Evolutionary conservation across 192 early-diverging fungal genomes (phyloP).

Genomic region (Linnemannia zychae): DNA sequence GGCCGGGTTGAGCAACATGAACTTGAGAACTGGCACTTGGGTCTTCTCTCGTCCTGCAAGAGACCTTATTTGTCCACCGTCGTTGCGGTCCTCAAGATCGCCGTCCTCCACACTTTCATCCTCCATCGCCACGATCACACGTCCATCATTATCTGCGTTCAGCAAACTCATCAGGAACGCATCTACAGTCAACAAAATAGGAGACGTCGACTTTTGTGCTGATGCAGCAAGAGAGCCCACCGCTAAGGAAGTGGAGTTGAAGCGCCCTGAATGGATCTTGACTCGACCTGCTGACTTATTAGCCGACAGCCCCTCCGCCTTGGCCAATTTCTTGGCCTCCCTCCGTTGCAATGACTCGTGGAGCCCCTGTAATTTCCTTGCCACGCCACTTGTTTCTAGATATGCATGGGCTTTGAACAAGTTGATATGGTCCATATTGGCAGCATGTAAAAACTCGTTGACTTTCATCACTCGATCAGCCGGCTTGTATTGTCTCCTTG

Average conservation of each 20-base stretch:
- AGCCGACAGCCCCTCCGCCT: conserved; percentile 23
- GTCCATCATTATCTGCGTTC: conserved; percentile 78
- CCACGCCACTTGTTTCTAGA: conserved; percentile 76
- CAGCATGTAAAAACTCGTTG: conserved; percentile 78
- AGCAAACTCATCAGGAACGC: conserved; percentile 68
- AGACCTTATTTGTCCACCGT: not conserved
- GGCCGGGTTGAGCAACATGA: conserved; percentile 89
- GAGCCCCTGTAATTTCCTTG: conserved; percentile 66
- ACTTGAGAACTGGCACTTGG: conserved; percentile 71
- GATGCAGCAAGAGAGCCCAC: conserved; percentile 16
- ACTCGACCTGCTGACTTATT: conserved; percentile 15
- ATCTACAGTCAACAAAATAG: conserved; percentile 62
- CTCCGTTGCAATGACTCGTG: conserved; percentile 37
- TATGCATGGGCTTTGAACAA: conserved; percentile 83
- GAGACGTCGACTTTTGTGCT: conserved; percentile 31
- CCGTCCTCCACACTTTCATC: not conserved
- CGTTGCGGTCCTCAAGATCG: not conserved
- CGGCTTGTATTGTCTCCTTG: conserved; percentile 19
- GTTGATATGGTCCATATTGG: conserved; percentile 85
- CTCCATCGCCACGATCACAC: conserved; percentile 66
- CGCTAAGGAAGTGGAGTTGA: not conserved
- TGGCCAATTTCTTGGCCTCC: conserved; percentile 29
- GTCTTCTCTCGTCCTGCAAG: conserved; percentile 7
- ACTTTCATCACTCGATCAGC: conserved; percentile 61
- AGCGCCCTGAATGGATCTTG: conserved; percentile 18